Evolutionary conservation across 176 grass and related monocot genomes (phyloP), one percentile per base, ranked within the genome.

Genomic region (Oryza nivara): DNA sequence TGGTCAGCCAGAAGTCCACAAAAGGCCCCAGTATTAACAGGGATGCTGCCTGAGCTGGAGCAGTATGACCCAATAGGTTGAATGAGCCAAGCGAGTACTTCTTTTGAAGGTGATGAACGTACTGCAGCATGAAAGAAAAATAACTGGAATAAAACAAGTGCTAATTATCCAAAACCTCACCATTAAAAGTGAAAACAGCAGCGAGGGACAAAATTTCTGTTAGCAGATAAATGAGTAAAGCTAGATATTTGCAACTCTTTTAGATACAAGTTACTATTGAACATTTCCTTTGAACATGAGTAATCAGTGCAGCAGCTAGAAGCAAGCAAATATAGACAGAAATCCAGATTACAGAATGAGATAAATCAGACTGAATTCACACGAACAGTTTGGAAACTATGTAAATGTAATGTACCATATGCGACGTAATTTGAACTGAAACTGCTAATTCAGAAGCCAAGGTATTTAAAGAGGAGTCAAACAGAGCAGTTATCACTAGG

Each of bases 1-100:
- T 81, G 49, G 90, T 92, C 80, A 92, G 30, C 87, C 67, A 83
- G 44, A 80, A 86, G 78, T 92, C 90, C 35, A 89, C 52, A 4
- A 92, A 89, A 44, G 87, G 87, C 44, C 90, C 87, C n/a, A 92
- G 9, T 77, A 92, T 61, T 76, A 89, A 72, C 70, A 89, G 23
- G 20, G 90, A 86, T 77, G 44, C 80, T 63, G 90, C 90, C 67
- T 92, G 87, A 35, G 87, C 87, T 51, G 90, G 90, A 84, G 90
- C 87, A 67, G 90, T 92, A 76, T 92, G 84, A 44, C 90, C 84
- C 64, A 92, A 88, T 20, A 92, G 90, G 67, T 89, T 89, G 84
- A 92, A 88, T 3, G 90, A 86, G 68, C 84, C 77, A 66, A 92
- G 83, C 3, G 90, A 92, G 80, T 92, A 92, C 34, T 86, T 87